A percentile compares a stretch with the other conserved stretches of the same genome.
phyloP scores from a whole-genome alignment of 1,284 basidiomycete genomes.

The Cryptococcus floricola region DNA sequence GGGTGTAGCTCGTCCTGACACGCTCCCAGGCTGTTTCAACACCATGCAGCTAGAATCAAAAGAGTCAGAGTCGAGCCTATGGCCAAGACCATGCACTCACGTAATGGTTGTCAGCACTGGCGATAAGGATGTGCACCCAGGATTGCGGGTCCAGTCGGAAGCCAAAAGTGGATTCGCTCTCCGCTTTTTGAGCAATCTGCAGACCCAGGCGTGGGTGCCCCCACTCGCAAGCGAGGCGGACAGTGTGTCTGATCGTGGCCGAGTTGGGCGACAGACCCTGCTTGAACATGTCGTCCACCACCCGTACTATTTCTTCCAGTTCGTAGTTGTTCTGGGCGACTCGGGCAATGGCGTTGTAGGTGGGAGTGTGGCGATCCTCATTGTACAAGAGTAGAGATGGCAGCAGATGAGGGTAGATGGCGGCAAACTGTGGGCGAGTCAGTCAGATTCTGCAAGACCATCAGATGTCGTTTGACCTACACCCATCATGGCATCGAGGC shows the following conservation, averaged over 20 bases:
- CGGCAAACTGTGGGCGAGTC: slow-evolving; percentile 14
- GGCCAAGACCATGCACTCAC: slow-evolving; percentile 23
- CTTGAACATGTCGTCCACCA: slow-evolving; percentile 34
- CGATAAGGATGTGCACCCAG: slow-evolving; percentile 37
- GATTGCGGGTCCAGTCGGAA: slow-evolving; percentile 9
- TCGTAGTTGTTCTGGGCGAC: slow-evolving; percentile 12
- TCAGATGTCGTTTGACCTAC: slow-evolving; percentile 15
- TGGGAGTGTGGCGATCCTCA: slow-evolving; percentile 6
- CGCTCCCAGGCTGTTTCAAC: slow-evolving; percentile 62
- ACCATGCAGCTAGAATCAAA: slow-evolving; percentile 58
- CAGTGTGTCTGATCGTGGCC: slow-evolving; percentile 12
- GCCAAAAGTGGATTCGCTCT: slow-evolving; percentile 11
- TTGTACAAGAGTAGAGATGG: slow-evolving; percentile 27
- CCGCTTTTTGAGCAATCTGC: slow-evolving; percentile 24
- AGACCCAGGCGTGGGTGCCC: slow-evolving; percentile 33
- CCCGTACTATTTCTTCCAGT: slow-evolving; percentile 28
- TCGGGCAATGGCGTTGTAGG: slow-evolving; percentile 23
- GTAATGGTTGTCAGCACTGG: slow-evolving; percentile 34
- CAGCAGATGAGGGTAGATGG: slow-evolving; percentile 28
- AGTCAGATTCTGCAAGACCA: not conserved
- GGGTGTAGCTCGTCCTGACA: slow-evolving; percentile 58
- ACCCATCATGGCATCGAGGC: slow-evolving; percentile 28
- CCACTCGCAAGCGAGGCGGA: slow-evolving; percentile 33
- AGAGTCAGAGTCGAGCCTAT: not conserved
- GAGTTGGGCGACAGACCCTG: slow-evolving; percentile 16